A percentile compares a stretch with the other conserved stretches of the same genome.
Conservation (phyloP, 2,329 filamentous ascomycete species). For the Neonectria punicea region DNA sequence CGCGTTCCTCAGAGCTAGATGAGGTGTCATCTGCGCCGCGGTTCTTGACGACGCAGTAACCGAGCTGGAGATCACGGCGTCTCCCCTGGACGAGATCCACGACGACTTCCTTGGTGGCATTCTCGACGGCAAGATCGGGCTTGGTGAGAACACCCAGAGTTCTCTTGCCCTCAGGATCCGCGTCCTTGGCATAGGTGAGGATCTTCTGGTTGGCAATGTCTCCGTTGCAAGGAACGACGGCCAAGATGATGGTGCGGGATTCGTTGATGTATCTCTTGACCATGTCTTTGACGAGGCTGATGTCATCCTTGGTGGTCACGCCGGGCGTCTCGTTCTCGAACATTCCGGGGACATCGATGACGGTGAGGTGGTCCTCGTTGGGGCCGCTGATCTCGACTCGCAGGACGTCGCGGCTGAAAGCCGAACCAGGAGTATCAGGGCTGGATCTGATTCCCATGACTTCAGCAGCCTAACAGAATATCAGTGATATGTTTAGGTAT, state of each 20-base stretch:
- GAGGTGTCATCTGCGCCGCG: conserved; percentile 55
- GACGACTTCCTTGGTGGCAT: conserved; percentile 49
- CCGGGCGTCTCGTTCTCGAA: conserved; percentile 51
- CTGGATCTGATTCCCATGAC: conserved; percentile 56
- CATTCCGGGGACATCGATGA: conserved; percentile 67
- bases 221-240: conserved; percentile 54
- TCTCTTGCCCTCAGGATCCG: conserved; percentile 52
- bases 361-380: conserved; percentile 57
- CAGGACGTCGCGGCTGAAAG: conserved; percentile 60
- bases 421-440: conserved; percentile 28
- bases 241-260: conserved; percentile 60
- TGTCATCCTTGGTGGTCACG: conserved; percentile 57
- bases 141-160: conserved; percentile 67
- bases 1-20: conserved; percentile 46
- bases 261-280: conserved; percentile 59
- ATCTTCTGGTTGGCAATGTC: conserved; percentile 56
- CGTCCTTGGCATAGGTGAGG: conserved; percentile 48
- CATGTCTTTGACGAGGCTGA: conserved; percentile 57
- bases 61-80: conserved; percentile 54
- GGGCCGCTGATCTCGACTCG: conserved; percentile 57
- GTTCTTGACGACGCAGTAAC: conserved; percentile 62
- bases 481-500: background rate
- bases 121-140: conserved; percentile 63
- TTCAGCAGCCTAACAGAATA: conserved; percentile 49
- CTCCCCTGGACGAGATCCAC: conserved; percentile 56